Evolutionary conservation across 1,284 basidiomycete species (phyloP), one percentile per base, ranked within the genome.

Genomic region (Blastosporella zonata): DNA sequence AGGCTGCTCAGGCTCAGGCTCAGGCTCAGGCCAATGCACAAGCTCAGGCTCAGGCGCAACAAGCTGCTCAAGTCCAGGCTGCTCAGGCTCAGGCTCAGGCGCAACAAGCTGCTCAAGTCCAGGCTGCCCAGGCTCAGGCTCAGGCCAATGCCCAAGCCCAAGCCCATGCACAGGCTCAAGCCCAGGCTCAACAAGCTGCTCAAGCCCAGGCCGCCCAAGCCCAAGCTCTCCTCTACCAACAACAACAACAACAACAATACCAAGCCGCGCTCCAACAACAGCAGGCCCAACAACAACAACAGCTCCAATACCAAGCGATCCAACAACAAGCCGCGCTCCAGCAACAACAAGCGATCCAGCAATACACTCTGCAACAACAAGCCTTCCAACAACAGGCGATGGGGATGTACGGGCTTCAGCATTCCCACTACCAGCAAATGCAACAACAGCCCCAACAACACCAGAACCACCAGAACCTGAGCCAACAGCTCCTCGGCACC

Each of bases 401-500:
- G n/a, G n/a, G n/a, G n/a, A n/a, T n/a, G n/a, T n/a, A 50, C 31
- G 31, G 5, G 15, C 36, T 34, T 40, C 40, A 22, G 29, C 45
- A 53, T 6, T 29, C 15, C n/a, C 47, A 28, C 10, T 33, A 41
- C 10, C 40, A 27, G 33, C 55, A 52, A 18, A 36, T 6, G 25
- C 29, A 18, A 18, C 27, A 12, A 22, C 28, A 27, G 15, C 28
- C 13, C 13, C 46, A 47, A 38, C 46, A 42, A 37, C 25, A 31
- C 13, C 46, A 34, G 0, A n/a, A 40, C 6, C 48, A 51, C n/a
- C 46, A 46, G 25, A 18, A 2, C 15, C 6, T 36, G 12, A 38
- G 23, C n/a, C 36, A 34, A 4, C 51, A 46, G 12, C 7, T 40
- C 2, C 20, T 48, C 9, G 21, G n/a, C 18, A 3, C 25, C 1